Evolutionary conservation across 129 eudicot species (phyloP), one percentile per base, ranked within the genome.

Genomic region (Tanacetum coccineum): DNA sequence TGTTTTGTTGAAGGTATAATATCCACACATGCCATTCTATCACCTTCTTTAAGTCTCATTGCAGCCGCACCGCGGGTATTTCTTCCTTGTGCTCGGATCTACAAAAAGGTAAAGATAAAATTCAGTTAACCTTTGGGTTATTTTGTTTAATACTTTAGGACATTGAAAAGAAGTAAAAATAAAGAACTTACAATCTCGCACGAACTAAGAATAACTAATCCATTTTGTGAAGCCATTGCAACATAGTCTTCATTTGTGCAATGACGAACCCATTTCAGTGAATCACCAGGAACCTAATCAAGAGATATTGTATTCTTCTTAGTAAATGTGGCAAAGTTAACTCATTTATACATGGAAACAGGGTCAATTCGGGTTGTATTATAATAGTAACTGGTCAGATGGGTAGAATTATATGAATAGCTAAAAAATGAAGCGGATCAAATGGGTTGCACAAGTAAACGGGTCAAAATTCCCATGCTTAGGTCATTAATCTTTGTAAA

Each of bases 181-280:
- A 42, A 48, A 46, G 47, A 4, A 72, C 95, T 81, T 83, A 94
- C 99, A 51, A 49, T 82, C 28, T 78, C 95, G 76, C 99, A 86
- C 42, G 93, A 82, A 64, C 85, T 83, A 75, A 94, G 76, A 62
- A 89, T 85, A 74, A 89, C 95, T 81, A 82, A 67, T 63, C 99
- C 99, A 45, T 89, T 89, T 64, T 89, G 93, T 51, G 99, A 94
- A 70, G 99, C 99, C 97, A 94, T 94, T 59, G 97, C 99, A 62
- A 94, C 90, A 79, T 77, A 78, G 66, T 94, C 97, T 75, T 83
- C 87, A 76, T 94, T 89, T 39, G 93, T 76, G 78, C 99, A 94
- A 61, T 77, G 81, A 15, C 88, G 84, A 39, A 94, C 99, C 99
- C 99, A 94, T 78, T 84, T 94, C 15, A 94, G 85, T 69, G 88